Evolutionary conservation across 2,329 filamentous ascomycete genomes (phyloP).

Genomic region (Xylaria sp.): DNA sequence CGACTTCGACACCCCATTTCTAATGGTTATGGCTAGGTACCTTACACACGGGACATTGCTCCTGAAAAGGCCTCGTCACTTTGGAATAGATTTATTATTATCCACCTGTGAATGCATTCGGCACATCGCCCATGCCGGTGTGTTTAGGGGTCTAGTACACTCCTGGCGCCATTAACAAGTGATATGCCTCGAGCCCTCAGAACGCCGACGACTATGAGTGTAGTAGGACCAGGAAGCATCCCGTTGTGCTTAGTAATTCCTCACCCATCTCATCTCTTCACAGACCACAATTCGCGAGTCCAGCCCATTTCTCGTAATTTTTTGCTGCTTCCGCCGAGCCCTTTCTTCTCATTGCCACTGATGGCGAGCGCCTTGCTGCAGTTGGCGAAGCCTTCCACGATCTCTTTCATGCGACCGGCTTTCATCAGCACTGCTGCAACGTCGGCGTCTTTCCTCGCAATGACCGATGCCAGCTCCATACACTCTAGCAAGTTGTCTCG

Average conservation of each 20-base stretch:
- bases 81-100: too few species aligned
- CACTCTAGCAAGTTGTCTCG: conserved; percentile 80
- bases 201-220: conserved; percentile 14
- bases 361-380: conserved; percentile 74
- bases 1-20: too few species aligned
- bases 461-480: conserved; percentile 80
- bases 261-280: conserved; percentile 48
- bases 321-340: conserved; percentile 57
- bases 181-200: conserved; percentile 8
- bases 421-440: conserved; percentile 68
- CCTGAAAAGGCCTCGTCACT: too few species aligned
- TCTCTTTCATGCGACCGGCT: conserved; percentile 72
- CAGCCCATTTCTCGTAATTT: conserved; percentile 67
- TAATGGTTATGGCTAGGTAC: too few species aligned
- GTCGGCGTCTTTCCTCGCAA: conserved; percentile 74
- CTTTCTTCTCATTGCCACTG: conserved; percentile 60
- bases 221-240: neutral
- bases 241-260: neutral
- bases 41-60: too few species aligned
- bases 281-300: conserved; percentile 67
- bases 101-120: neutral
- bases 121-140: neutral
- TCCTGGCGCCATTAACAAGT: neutral
- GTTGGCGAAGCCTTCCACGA: conserved; percentile 76
- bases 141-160: conserved; percentile 5